These are phyloP conservation scores for Lavandula angustifolia DNA, from an alignment of 257 asterid genomes.

Conservation along the genomic window DNA sequence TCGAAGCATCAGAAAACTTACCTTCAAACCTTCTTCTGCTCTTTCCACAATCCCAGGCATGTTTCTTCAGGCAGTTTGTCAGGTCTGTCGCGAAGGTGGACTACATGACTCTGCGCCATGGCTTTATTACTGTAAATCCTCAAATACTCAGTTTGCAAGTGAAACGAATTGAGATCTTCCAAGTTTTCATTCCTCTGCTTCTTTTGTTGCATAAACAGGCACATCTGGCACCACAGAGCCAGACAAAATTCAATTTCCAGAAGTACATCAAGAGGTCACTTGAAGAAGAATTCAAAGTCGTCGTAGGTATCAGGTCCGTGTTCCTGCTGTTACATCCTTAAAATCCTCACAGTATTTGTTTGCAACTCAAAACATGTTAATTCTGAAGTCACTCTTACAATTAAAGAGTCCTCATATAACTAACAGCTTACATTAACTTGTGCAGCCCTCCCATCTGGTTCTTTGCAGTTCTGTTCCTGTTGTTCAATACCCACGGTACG, in stretches of 20 bases:
- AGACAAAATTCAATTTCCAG: constrained; percentile 47
- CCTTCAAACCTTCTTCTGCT: not conserved
- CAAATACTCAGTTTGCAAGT: not conserved
- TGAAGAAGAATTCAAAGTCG: constrained; percentile 64
- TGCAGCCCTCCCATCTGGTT: constrained; percentile 71
- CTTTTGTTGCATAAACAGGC: constrained; percentile 41
- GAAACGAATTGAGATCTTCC: not conserved
- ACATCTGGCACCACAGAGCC: constrained; percentile 54
- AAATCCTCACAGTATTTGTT: not conserved
- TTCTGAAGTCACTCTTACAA: not conserved
- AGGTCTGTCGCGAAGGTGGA: constrained; percentile 61
- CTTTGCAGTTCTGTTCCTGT: constrained; percentile 60
- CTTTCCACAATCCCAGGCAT: constrained; percentile 40
- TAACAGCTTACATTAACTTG: constrained; percentile 6
- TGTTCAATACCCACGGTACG: constrained; percentile 68
- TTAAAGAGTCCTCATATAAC: not conserved
- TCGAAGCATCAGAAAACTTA: constrained; percentile 2
- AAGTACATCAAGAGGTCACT: constrained; percentile 59
- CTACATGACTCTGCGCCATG: constrained; percentile 59
- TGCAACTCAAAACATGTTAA: not conserved
- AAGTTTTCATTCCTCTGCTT: not conserved
- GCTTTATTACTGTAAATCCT: constrained; percentile 50
- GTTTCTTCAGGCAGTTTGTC: constrained; percentile 62
- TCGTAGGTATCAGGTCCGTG: constrained; percentile 60
- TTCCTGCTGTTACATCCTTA: not conserved